Percentiles rank a stretch among this genome's conserved stretches.
Conservation (phyloP, 306 rosid species). For the Abrus precatorius region DNA sequence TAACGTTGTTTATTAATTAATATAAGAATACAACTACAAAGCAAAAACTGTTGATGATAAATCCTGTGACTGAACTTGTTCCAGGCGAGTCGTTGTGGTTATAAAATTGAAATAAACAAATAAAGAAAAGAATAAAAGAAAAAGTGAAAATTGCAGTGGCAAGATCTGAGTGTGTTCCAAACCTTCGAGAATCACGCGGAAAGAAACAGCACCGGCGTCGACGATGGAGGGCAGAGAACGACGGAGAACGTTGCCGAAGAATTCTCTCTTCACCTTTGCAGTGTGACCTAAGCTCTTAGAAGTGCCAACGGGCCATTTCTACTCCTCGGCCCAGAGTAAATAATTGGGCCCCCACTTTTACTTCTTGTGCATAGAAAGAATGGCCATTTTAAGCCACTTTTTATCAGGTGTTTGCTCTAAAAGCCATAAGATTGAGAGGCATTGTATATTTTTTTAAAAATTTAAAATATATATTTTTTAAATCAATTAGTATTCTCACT, state of each 20-base stretch:
- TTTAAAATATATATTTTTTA: too few species aligned
- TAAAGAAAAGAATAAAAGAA: not conserved
- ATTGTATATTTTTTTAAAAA: too few species aligned
- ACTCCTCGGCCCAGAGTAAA: not conserved
- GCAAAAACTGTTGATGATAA: not conserved
- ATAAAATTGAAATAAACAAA: not conserved
- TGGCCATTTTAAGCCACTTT: too few species aligned
- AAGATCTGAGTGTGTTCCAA: not conserved
- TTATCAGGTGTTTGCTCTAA: too few species aligned
- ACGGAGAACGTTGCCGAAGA: not conserved
- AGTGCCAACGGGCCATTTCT: not conserved
- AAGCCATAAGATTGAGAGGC: too few species aligned
- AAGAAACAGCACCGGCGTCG: constrained; percentile 26
- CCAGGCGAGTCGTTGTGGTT: not conserved
- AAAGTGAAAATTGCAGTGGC: not conserved
- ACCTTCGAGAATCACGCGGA: constrained; percentile 24
- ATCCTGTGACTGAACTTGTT: not conserved
- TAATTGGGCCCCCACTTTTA: not conserved
- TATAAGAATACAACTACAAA: constrained; percentile 1
- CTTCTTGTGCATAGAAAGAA: not conserved
- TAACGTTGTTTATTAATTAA: not conserved
- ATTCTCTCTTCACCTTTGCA: constrained; percentile 15
- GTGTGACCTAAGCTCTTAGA: constrained; percentile 40
- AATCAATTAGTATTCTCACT: too few species aligned
- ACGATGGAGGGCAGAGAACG: constrained; percentile 31